Conservation (phyloP, 345 rosid species). For the Populus simonii region DNA sequence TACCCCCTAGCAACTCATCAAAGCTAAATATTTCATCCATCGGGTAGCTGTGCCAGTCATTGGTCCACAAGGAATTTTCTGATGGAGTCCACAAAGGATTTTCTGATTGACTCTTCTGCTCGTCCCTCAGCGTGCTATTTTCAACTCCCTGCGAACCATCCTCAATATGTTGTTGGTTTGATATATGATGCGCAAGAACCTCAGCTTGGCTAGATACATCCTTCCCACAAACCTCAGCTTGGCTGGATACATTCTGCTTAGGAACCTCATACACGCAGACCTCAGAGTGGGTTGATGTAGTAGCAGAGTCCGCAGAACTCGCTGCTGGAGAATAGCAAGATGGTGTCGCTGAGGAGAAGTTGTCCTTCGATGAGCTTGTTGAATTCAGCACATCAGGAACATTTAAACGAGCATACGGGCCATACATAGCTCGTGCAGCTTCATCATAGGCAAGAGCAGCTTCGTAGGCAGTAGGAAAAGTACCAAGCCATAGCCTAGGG, state of each 20-base stretch:
- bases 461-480: slow-evolving; percentile 56
- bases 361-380: background rate
- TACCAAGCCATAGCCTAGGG: slow-evolving; percentile 79
- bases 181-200: background rate
- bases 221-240: slow-evolving; percentile 24
- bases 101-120: slow-evolving; percentile 8
- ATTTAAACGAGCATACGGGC: slow-evolving; percentile 56
- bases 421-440: slow-evolving; percentile 75
- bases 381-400: slow-evolving; percentile 25
- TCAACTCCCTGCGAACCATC: background rate
- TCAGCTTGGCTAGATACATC: slow-evolving; percentile 7
- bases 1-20: slow-evolving; percentile 45
- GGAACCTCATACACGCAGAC: slow-evolving; percentile 33
- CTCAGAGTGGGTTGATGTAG: slow-evolving; percentile 45
- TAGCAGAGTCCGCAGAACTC: slow-evolving; percentile 23
- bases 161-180: background rate
- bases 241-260: slow-evolving; percentile 3
- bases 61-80: background rate
- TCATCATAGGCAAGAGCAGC: slow-evolving; percentile 87
- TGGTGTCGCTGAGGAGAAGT: background rate
- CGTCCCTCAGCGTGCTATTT: slow-evolving; percentile 2
- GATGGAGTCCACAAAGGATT: background rate
- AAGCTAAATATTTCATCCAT: slow-evolving; percentile 55
- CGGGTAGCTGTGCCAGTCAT: slow-evolving; percentile 15
- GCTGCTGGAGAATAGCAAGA: slow-evolving; percentile 12